Base-by-base conservation (phyloP, 2,329 filamentous ascomycete species). In the Myrmaecium sp. region DNA sequence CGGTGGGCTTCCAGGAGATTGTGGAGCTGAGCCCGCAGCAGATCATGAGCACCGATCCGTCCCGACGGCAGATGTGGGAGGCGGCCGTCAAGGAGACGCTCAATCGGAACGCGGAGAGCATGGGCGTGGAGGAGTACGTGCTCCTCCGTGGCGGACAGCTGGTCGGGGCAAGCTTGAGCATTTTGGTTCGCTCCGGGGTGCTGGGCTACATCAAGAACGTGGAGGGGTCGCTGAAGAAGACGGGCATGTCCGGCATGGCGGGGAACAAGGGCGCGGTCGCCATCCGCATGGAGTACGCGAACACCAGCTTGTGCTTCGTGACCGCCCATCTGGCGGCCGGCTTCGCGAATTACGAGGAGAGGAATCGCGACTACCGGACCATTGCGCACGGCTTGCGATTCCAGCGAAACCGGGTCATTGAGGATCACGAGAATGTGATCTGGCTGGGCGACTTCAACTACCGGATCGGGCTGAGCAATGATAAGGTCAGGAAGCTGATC, bases 371-470 rank as follows among this genome's bases (percentile, higher is more conserved):
- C 51, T 98, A 93, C 48, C 67, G 72, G 26, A 93, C 79, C 3
- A 94, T 94, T 33, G 75, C 79, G 38, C 69, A 79, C 33, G 89
- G 89, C 3, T 54, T 98, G 17, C 70, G 80, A 20, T 98, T 98
- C 46, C 86, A 93, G 50, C 69, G 82, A 29, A 93, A 94, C 42
- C 65, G 83, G 30, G 69, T 77, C 4, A 95, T 98, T 34, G 81
- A 89, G 40, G 78, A 95, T 46, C 89, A 98, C 46, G 82, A 77
- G 36, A 74, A 79, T 13, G 75, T 95, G 18, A 75, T 55, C 28
- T 98, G 89, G 86, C 66, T 94, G 21, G 89, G 89, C 4, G 89
- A 98, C 50, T 98, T 98, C 60, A 98, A 98, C 47, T 98, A 98
- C 52, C 76, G 89, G 11, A 92, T 98, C 40, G 86, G 84, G 1